A percentile compares a stretch with the other conserved stretches of the same genome.
Evolutionary conservation across 148 eudicot species (phyloP).

Genomic region (Fagopyrum tataricum): DNA sequence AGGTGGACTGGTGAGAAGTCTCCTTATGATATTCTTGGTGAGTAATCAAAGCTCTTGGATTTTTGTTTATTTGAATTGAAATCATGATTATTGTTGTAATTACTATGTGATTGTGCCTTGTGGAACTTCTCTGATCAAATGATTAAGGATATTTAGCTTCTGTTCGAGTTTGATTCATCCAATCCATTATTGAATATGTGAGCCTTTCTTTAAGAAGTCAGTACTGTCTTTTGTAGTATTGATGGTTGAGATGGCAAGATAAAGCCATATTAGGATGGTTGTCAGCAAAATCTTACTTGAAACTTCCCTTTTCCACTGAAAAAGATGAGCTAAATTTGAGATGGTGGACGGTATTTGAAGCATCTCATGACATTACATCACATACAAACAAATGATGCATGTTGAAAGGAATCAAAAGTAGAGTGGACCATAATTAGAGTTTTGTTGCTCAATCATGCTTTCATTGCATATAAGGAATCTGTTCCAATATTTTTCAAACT

Average conservation of each 20-base stretch:
- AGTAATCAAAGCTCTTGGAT: background rate
- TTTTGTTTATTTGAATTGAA: background rate
- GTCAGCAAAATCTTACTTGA: background rate
- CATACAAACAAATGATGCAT: background rate
- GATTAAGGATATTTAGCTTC: background rate
- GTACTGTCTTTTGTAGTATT: background rate
- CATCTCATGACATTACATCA: background rate
- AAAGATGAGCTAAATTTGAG: too few species aligned
- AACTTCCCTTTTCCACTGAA: background rate
- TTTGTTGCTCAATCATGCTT: too few species aligned
- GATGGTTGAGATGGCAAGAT: background rate
- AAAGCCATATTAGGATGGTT: background rate
- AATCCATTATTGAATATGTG: background rate
- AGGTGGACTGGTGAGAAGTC: conserved; percentile 70
- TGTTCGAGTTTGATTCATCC: background rate
- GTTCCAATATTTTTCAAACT: too few species aligned
- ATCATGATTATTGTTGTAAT: background rate
- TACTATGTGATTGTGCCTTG: background rate
- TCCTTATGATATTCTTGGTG: conserved; percentile 87
- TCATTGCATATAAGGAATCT: too few species aligned
- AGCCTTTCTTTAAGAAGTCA: background rate
- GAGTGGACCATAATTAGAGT: background rate
- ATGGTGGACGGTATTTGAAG: background rate
- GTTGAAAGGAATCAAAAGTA: background rate
- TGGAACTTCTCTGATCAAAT: background rate